phyloP scores from a whole-genome alignment of 305 asterid species.

The Solanum hybrid region DNA sequence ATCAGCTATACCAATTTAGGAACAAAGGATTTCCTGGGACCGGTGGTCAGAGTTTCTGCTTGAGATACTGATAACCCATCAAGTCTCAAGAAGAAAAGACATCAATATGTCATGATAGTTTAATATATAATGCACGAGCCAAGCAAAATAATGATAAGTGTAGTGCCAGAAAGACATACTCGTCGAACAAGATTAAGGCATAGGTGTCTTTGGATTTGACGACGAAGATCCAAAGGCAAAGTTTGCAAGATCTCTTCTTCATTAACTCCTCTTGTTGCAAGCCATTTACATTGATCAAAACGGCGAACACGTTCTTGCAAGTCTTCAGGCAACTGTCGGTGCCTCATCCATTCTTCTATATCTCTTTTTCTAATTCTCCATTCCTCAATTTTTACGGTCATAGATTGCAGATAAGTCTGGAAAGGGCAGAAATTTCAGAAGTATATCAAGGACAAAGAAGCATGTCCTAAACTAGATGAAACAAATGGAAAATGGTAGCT shows the following conservation, averaged over 20 bases:
- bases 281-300: constrained; percentile 80
- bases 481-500: background rate
- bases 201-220: constrained; percentile 85
- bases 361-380: constrained; percentile 89
- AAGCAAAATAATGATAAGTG: background rate
- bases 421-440: background rate
- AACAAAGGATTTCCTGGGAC: background rate
- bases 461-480: background rate
- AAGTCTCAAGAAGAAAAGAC: background rate
- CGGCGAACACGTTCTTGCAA: constrained; percentile 85
- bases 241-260: constrained; percentile 72
- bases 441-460: background rate
- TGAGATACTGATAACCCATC: background rate
- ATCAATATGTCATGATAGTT: background rate
- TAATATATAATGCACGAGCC: background rate
- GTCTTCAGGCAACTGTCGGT: constrained; percentile 73
- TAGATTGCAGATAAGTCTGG: constrained; percentile 82
- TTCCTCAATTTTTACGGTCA: constrained; percentile 92
- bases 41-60: background rate
- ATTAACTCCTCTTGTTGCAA: constrained; percentile 86
- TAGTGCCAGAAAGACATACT: constrained; percentile 32
- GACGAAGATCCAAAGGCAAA: constrained; percentile 77
- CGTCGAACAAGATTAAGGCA: constrained; percentile 95
- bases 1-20: background rate
- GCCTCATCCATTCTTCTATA: constrained; percentile 99